Conservation (phyloP, 768 basidiomycete genomes). For the Tephrocybe sp. region DNA sequence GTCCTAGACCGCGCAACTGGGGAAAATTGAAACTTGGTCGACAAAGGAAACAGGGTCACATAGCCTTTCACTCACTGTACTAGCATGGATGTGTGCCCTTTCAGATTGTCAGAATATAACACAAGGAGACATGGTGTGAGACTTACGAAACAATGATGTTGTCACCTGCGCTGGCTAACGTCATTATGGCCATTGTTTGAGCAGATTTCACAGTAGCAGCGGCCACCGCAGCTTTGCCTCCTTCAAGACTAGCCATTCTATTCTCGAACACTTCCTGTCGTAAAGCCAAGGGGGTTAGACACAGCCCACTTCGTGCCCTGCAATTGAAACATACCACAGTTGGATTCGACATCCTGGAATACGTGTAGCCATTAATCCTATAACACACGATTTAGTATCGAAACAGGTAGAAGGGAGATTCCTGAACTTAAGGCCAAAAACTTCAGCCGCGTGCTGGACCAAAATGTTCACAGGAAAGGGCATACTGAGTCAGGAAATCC, state of each 20-base stretch:
- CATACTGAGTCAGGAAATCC: not conserved
- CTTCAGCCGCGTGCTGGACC: conserved; percentile 48
- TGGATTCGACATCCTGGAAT: conserved; percentile 50
- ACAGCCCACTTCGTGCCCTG: too few species aligned
- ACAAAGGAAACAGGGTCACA: not conserved
- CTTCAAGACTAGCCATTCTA: conserved; percentile 76
- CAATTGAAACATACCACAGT: conserved; percentile 33
- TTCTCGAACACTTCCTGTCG: conserved; percentile 67
- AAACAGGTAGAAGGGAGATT: not conserved
- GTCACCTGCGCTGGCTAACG: conserved; percentile 64
- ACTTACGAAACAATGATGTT: conserved; percentile 76
- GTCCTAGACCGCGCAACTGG: not conserved
- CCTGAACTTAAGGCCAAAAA: conserved; percentile 44
- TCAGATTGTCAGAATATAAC: too few species aligned
- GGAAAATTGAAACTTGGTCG: too few species aligned
- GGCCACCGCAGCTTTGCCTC: conserved; percentile 74
- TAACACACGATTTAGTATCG: too few species aligned
- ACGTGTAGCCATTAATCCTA: conserved; percentile 39
- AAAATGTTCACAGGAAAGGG: too few species aligned
- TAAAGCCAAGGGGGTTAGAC: too few species aligned
- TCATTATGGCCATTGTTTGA: conserved; percentile 68
- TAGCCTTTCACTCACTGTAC: too few species aligned
- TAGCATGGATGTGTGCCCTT: too few species aligned
- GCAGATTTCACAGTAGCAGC: conserved; percentile 74
- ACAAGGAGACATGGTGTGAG: too few species aligned